Evolutionary conservation across 768 basidiomycete species (phyloP), one percentile per base, ranked within the genome.

Genomic region (Mycena alexandri): DNA sequence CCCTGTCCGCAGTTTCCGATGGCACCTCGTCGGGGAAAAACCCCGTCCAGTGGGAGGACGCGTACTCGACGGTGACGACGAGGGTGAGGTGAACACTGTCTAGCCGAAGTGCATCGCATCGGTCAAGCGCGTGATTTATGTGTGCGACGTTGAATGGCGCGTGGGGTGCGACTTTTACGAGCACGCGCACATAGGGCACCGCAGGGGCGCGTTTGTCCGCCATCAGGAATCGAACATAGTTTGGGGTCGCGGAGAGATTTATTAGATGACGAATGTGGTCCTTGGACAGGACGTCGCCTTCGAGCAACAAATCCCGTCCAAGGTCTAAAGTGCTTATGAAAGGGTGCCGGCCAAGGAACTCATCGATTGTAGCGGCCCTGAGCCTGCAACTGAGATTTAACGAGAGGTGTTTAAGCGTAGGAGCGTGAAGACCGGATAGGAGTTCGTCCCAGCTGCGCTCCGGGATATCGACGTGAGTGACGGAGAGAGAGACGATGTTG

Each of bases 11-110:
- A 29, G 22, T 19, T 19, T 56, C 41, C 46, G 19, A 43, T 14
- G 53, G 43, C 24, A 25, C 48, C 10, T 14, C 19, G 41, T 48
- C 25, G 10, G 62, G 58, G 58, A 69, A 65, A n/a, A 65, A 69
- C 2, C 50, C 63, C 22, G 62, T 61, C 68, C 68, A 69, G 21
- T 64, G 68, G 24, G 63, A 61, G 14, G 68, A 59, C n/a, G 12
- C 41, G 51, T 69, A 52, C 34, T 69, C 63, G 58, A 69, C 48
- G 13, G 34, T 29, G 25, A 69, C 34, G 47, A 55, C 63, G 9
- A 69, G 58, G 13, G 68, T 56, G 29, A 69, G 34, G 22, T 60
- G 57, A 0, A 69, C 24, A 25, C 29, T 36, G 29, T 54, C 58
- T 10, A 65, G 52, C 13, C 51, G 48, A 38, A 38, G 10, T 19